Base-by-base conservation (phyloP, 2,329 filamentous ascomycete genomes). In the Colletotrichum aenigma region DNA sequence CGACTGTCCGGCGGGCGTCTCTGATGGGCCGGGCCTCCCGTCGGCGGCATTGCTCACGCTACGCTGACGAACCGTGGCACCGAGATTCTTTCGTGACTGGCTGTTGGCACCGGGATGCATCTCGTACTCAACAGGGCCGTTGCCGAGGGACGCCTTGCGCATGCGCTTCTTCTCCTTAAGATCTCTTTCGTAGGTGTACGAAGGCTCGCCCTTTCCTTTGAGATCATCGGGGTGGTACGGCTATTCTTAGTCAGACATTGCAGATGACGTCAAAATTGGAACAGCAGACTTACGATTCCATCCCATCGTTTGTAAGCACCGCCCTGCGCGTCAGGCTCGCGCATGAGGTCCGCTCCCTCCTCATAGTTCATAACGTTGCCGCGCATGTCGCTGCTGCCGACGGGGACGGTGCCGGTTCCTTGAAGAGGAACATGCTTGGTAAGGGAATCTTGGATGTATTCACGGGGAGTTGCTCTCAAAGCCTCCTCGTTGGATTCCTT, bases 301-400 rank as follows among this genome's bases (percentile, higher is more conserved):
- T 93, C 91, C 87, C 92, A 96, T 62, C 95, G 91, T 85, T 92
- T 94, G 82, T 97, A 98, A 16, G 94, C 89, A n/a, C 93, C 94
- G 18, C 94, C 94, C 1, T 86, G 82, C 4, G 91, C 90, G 76
- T 94, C 91, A 1, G 86, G 85, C 80, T 96, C 95, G 66, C 93
- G 89, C 93, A 96, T 96, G 82, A 98, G 88, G 81, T 98, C 95
- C 3, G 93, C 90, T n/a, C 96, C 96, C 81, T 98, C 96, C 80
- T 95, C 88, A 80, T 98, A 98, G 32, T 93, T 78, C 88, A 97
- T 95, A 13, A 90, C 86, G 69, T 92, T 89, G 4, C 96, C 96
- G 71, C 91, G 88, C 21, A 90, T 85, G 82, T 97, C 96, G 2
- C 85, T 85, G 79, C 89, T 85, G 26, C 96, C 96, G 0, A 94